Evolutionary conservation across 768 basidiomycete genomes (phyloP).

Genomic region (Xerocomellus dryophilus): DNA sequence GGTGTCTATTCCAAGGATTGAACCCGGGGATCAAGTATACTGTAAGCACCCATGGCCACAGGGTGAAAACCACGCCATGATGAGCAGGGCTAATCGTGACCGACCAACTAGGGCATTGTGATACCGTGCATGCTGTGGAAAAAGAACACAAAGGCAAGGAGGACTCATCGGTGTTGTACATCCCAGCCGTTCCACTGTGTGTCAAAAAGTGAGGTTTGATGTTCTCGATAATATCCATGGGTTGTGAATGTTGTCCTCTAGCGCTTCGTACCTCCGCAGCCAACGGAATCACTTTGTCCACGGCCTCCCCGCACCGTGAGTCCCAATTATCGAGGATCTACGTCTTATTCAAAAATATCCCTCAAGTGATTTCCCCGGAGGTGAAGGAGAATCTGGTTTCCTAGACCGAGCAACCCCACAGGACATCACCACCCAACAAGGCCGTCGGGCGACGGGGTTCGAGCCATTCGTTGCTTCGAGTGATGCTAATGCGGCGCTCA

Average conservation of each 20-base stretch:
- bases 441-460: slow-evolving; percentile 42
- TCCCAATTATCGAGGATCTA: background rate
- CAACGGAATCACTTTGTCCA: slow-evolving; percentile 46
- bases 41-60: slow-evolving; percentile 34
- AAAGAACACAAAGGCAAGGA: slow-evolving; percentile 41
- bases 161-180: slow-evolving; percentile 57
- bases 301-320: slow-evolving; percentile 52
- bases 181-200: slow-evolving; percentile 52
- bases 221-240: background rate
- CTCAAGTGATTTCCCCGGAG: slow-evolving; percentile 50
- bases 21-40: slow-evolving; percentile 64
- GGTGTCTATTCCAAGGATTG: slow-evolving; percentile 54
- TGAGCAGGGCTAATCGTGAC: background rate
- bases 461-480: slow-evolving; percentile 31
- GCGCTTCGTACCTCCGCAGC: slow-evolving; percentile 47
- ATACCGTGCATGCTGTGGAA: slow-evolving; percentile 57
- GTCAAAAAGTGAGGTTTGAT: slow-evolving; percentile 40
- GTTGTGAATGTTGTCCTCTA: slow-evolving; percentile 16
- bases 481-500: slow-evolving; percentile 14
- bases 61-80: background rate
- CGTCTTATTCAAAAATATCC: background rate
- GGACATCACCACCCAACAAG: slow-evolving; percentile 36
- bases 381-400: slow-evolving; percentile 47
- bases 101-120: slow-evolving; percentile 45
- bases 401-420: slow-evolving; percentile 35